Evolutionary conservation across 2,329 filamentous ascomycete genomes (phyloP).

Genomic region (Knufia fluminis): DNA sequence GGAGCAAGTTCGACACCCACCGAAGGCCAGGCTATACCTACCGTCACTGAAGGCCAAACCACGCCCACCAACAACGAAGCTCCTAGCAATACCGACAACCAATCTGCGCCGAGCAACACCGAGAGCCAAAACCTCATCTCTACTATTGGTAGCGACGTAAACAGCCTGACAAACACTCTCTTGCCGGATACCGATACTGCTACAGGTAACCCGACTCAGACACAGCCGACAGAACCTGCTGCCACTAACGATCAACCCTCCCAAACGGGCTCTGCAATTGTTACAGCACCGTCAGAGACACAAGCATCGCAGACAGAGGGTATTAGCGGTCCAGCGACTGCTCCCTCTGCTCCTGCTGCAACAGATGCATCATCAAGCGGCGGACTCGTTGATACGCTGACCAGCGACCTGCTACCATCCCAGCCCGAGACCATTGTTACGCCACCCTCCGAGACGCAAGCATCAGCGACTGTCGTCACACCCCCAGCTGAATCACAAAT

Average conservation of each 20-base stretch:
- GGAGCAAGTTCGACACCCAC: not conserved
- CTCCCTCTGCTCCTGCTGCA: not conserved
- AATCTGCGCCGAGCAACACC: not conserved
- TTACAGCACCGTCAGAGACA: not conserved
- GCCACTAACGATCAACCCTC: not conserved
- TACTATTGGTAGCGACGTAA: not conserved
- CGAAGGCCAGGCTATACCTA: too few species aligned
- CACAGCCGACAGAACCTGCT: not conserved
- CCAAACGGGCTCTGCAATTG: not conserved
- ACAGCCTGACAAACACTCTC: not conserved
- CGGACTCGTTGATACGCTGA: slow-evolving; percentile 8
- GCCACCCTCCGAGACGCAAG: not conserved
- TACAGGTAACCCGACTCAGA: not conserved
- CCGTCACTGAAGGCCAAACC: too few species aligned
- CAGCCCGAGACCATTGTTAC: slow-evolving; percentile 13
- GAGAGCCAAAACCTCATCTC: not conserved
- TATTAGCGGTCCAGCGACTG: not conserved
- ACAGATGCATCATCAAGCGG: slow-evolving; percentile 5
- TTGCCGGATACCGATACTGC: not conserved
- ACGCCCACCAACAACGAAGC: too few species aligned
- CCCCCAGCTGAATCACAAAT: too few species aligned
- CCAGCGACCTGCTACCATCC: slow-evolving; percentile 2
- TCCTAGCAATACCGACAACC: not conserved
- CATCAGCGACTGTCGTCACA: too few species aligned
- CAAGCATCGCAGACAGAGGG: not conserved